Conservation (phyloP, 1,284 basidiomycete genomes). For the Lentinula novae-zelandiae region DNA sequence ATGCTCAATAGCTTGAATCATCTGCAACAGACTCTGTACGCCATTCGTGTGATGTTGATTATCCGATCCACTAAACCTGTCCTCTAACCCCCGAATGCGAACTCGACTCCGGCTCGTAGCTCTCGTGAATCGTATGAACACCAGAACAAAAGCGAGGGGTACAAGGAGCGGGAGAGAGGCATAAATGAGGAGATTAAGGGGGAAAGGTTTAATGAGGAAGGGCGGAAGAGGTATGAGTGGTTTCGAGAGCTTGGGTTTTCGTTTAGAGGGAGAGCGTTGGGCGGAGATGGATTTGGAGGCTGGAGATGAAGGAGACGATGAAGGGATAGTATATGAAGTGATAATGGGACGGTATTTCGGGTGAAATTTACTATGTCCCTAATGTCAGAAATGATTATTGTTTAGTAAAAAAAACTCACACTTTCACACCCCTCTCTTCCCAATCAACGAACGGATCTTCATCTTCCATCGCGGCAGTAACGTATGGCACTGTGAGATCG, state of each 20-base stretch:
- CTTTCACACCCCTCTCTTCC: conserved; percentile 52
- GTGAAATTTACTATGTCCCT: no score
- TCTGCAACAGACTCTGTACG: conserved; percentile 25
- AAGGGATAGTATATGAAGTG: conserved; percentile 35
- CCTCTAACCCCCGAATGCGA: conserved; percentile 60
- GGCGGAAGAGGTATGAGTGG: conserved; percentile 53
- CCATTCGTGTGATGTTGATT: conserved; percentile 20
- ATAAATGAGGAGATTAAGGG: conserved; percentile 61
- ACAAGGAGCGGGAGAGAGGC: conserved; percentile 59
- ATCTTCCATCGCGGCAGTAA: conserved; percentile 71
- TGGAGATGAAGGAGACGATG: no score
- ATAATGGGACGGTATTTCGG: conserved; percentile 30
- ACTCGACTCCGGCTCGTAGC: conserved; percentile 50
- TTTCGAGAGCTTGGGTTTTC: neutral
- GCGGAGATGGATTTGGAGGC: conserved; percentile 20
- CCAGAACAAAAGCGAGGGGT: conserved; percentile 52
- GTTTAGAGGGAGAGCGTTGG: conserved; percentile 27
- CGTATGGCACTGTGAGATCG: conserved; percentile 80
- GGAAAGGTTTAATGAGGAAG: conserved; percentile 58
- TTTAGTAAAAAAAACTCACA: conserved; percentile 51
- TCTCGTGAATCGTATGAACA: conserved; percentile 47
- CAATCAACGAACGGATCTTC: conserved; percentile 67
- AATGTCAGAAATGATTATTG: no score
- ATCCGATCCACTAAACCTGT: conserved; percentile 25
- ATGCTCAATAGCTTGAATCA: conserved; percentile 50